Conservation (phyloP, 805 yeast genomes). For the Blastobotrys attinorum region DNA sequence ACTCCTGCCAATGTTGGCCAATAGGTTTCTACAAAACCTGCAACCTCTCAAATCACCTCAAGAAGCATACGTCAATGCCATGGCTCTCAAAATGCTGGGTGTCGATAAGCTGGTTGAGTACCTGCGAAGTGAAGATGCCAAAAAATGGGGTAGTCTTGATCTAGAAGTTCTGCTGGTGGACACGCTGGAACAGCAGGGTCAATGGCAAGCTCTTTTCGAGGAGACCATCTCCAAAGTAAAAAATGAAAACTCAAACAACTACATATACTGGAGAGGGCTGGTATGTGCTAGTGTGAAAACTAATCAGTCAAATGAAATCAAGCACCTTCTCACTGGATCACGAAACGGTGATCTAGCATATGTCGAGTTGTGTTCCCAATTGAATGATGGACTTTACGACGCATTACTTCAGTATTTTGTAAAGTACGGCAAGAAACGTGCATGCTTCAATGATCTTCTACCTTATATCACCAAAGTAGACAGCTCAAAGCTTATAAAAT, state of each 20-base stretch:
- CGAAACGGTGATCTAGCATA: neutral
- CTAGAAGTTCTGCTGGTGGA: slow-evolving; percentile 38
- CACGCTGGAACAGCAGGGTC: slow-evolving; percentile 34
- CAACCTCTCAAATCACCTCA: slow-evolving; percentile 52
- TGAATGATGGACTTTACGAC: neutral
- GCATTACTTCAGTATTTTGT: slow-evolving; percentile 36
- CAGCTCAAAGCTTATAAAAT: neutral
- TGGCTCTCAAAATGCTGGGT: slow-evolving; percentile 36
- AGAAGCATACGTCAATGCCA: slow-evolving; percentile 54
- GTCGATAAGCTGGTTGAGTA: slow-evolving; percentile 32
- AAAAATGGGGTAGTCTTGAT: slow-evolving; percentile 46
- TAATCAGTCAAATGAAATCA: neutral
- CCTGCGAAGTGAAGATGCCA: slow-evolving; percentile 16
- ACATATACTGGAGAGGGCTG: slow-evolving; percentile 15
- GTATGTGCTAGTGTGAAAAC: neutral
- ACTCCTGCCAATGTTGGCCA: slow-evolving; percentile 54
- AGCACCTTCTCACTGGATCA: neutral
- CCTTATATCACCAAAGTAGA: slow-evolving; percentile 20
- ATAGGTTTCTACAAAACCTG: slow-evolving; percentile 44
- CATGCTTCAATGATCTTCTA: slow-evolving; percentile 57
- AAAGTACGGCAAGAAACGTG: slow-evolving; percentile 46
- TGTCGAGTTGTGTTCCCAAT: neutral
- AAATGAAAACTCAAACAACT: slow-evolving; percentile 1
- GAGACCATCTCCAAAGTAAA: slow-evolving; percentile 18
- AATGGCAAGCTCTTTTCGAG: slow-evolving; percentile 39